Base-by-base conservation (phyloP, 2,329 filamentous ascomycete species). In the Fusarium odoratissimum region DNA sequence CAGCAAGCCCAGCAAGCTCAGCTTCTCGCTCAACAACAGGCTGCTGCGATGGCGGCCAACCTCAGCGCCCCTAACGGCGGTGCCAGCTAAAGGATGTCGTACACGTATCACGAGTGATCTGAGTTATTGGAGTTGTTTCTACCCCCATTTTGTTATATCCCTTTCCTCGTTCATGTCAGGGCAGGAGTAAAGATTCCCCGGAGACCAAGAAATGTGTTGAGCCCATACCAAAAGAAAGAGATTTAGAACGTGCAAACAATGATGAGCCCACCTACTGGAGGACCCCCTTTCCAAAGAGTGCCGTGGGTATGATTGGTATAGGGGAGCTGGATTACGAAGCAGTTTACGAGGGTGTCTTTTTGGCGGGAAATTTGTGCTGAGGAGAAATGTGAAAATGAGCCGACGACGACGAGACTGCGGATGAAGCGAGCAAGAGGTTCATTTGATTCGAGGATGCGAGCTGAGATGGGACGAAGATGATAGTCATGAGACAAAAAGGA, bases 241-340 rank as follows among this genome's bases (percentile, higher is more conserved):
- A 65, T 42, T 75, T 77, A 77, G 76, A 77, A 69, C 69, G 71
- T 77, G 76, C 76, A 77, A 76, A 75, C 75, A 76, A 77, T 69
- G 72, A 76, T 74, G 73, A 75, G 66, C 69, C 74, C 69, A 68
- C 62, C 38, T 72, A 64, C 66, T 69, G 75, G 68, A 76, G 69
- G 68, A 61, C 58, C 64, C 67, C 48, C 25, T 54, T 54, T 51
- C 65, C 66, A 71, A 67, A 76, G 74, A 75, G 73, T 77, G 70
- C 75, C 66, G 72, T 67, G 75, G 75, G 72, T 64, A 72, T 75
- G 69, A 75, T 64, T 74, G 67, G 57, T 63, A 61, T 52, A 69
- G 64, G 71, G 63, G 56, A 66, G 60, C 54, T 65, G 67, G 57
- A 56, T 56, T 40, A 42, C 52, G 52, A 44, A 33, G 21, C 33